Conservation (phyloP, 768 basidiomycete species). For the Hygrophoropsis aurantiaca region DNA sequence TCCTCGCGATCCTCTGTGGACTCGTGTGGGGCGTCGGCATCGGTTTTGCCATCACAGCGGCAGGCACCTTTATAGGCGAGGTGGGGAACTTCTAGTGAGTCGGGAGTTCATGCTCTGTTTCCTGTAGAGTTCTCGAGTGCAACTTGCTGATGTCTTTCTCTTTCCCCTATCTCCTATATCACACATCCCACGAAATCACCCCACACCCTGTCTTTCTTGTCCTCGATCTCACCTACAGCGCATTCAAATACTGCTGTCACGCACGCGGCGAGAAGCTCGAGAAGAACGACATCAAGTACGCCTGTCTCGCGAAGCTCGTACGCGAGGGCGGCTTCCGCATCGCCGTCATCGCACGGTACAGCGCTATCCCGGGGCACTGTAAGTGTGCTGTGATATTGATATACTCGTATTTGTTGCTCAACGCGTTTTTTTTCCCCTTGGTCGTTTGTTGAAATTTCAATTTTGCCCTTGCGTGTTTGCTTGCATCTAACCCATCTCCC, state of each 20-base stretch:
- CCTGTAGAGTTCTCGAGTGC: too few species aligned
- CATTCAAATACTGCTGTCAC: conserved; percentile 80
- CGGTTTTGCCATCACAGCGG: conserved; percentile 85
- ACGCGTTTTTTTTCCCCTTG: too few species aligned
- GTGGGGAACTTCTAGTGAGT: conserved; percentile 84
- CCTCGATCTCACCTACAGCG: too few species aligned
- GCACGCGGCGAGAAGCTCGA: conserved; percentile 76
- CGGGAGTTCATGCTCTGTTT: too few species aligned
- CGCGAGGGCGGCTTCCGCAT: conserved; percentile 88
- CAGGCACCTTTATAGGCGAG: conserved; percentile 84
- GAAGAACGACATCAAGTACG: conserved; percentile 54
- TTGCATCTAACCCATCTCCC: too few species aligned
- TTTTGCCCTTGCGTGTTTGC: too few species aligned
- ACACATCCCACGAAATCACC: too few species aligned
- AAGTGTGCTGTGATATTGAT: conserved; percentile 23
- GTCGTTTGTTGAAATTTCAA: too few species aligned
- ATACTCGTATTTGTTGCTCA: conserved; percentile 5
- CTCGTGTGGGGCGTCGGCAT: conserved; percentile 87
- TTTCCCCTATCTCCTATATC: not conserved
- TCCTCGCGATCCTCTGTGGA: conserved; percentile 84
- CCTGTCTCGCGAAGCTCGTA: conserved; percentile 65
- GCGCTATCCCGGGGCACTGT: conserved; percentile 89
- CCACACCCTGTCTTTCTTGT: not conserved
- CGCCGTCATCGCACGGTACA: conserved; percentile 72
- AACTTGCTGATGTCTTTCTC: too few species aligned